These are phyloP conservation scores for Parascedosporium putredinis DNA, from an alignment of 2,329 filamentous ascomycete species.

Conservation along the genomic window DNA sequence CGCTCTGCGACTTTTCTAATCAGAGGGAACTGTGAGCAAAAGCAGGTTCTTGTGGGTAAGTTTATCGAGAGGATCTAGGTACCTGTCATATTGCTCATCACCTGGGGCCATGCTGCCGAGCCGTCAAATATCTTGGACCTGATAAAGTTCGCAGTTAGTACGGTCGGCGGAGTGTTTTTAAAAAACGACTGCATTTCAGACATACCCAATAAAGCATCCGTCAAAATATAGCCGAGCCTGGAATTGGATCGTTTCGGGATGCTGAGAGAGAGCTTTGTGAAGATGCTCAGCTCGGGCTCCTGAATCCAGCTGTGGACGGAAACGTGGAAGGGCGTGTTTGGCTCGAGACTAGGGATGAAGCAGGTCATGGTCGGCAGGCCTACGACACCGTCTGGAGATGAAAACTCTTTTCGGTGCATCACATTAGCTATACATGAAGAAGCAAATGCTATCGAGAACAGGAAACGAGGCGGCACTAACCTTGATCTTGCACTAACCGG, in stretches of 20 bases:
- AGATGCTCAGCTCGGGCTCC: conserved; percentile 44
- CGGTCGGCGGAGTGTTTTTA: neutral
- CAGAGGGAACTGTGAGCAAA: too few relatives aligned
- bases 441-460: neutral
- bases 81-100: neutral
- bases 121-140: neutral
- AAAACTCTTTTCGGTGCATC: conserved; percentile 33
- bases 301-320: conserved; percentile 66
- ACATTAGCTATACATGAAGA: neutral
- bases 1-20: too few relatives aligned
- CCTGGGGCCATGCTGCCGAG: neutral
- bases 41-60: neutral
- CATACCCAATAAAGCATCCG: conserved; percentile 52
- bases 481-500: conserved; percentile 49
- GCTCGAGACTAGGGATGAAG: conserved; percentile 56
- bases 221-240: conserved; percentile 61
- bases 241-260: conserved; percentile 46
- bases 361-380: conserved; percentile 58
- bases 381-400: conserved; percentile 35
- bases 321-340: conserved; percentile 53
- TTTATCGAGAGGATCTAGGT: neutral
- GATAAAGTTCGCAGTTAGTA: neutral
- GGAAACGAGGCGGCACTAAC: conserved; percentile 17
- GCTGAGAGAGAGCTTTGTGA: conserved; percentile 46
- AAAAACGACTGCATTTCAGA: conserved; percentile 10